Base-by-base conservation (phyloP, 2,329 filamentous ascomycete species). In the Nannizzia gypsea region DNA sequence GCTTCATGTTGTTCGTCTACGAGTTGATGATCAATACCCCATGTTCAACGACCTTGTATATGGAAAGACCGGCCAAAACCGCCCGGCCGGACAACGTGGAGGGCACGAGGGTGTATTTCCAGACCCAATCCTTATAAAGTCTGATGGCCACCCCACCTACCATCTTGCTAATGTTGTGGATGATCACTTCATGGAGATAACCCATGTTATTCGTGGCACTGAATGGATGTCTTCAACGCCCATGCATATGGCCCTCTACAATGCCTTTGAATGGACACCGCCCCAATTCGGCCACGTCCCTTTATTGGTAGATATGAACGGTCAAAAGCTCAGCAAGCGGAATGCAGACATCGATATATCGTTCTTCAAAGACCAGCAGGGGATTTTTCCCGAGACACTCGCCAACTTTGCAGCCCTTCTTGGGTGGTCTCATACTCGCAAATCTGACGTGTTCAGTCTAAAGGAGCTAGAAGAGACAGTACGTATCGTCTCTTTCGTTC, bases 151-250 rank as follows among this genome's bases (percentile, higher is more conserved):
- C 64, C 93, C 93, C 0, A 99, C 95, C 0, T 99, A 99, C 69
- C 93, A 99, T 72, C 86, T 99, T 63, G 93, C 93, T 3, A 99
- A 97, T 69, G 92, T 99, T 6, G 86, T 99, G 3, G 93, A 99
- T 69, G 93, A 99, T 69, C 89, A 96, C 71, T 78, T 87, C 62
- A 99, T 99, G 93, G 77, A 89, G 62, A 95, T 99, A 65, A 96
- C 91, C 0, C 92, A 97, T 72, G 93, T 99, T 13, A 88, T 99
- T 61, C 85, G 93, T 46, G 93, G 92, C 58, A 86, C 87, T 26
- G 86, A 99, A 81, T 99, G 93, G 93, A 87, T 99, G 75, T 84
- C 92, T 36, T 96, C 91, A 0, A 97, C 93, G 0, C 90, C 91
- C 0, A 88, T 87, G 69, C 85, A 88, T 69, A 76, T 87, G 60